These are phyloP conservation scores for Lactarius deliciosus DNA, from an alignment of 768 basidiomycete species.

Conservation along the genomic window DNA sequence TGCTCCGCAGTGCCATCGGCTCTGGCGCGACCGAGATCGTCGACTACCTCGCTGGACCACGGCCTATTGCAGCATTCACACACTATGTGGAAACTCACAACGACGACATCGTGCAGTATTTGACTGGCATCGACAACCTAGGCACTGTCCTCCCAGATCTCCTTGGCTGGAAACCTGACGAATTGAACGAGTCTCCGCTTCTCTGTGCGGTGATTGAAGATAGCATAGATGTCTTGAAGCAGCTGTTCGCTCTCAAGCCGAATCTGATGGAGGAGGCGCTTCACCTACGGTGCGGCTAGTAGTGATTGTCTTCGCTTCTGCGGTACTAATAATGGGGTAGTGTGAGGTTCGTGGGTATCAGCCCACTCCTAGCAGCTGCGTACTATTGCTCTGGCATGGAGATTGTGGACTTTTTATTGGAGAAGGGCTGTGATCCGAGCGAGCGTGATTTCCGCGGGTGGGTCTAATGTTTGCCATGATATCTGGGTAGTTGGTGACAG, in stretches of 20 bases:
- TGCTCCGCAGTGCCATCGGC: conserved; percentile 14
- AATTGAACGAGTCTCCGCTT: conserved; percentile 53
- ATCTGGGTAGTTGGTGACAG: conserved; percentile 4
- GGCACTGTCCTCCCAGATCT: conserved; percentile 44
- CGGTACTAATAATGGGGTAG: conserved; percentile 34
- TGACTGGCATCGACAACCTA: conserved; percentile 43
- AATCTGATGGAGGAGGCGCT: conserved; percentile 44
- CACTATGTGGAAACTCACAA: conserved; percentile 47
- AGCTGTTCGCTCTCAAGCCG: conserved; percentile 44
- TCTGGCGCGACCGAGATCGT: conserved; percentile 37
- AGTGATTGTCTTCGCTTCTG: neutral
- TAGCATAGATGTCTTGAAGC: conserved; percentile 44
- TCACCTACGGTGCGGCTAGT: conserved; percentile 42
- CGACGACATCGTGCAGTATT: conserved; percentile 44
- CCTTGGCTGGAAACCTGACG: conserved; percentile 51
- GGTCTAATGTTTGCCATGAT: conserved; percentile 20
- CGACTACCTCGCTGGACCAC: conserved; percentile 48
- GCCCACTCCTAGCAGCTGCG: conserved; percentile 46
- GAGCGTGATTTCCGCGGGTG: conserved; percentile 49
- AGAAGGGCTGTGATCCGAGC: conserved; percentile 45
- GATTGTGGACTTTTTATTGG: conserved; percentile 52
- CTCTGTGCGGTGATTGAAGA: conserved; percentile 43
- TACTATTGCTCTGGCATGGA: conserved; percentile 33
- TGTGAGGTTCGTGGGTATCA: conserved; percentile 48
- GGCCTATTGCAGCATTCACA: conserved; percentile 51